Base-by-base conservation (phyloP, 345 rosid species). In the Gossypium herbaceum region DNA sequence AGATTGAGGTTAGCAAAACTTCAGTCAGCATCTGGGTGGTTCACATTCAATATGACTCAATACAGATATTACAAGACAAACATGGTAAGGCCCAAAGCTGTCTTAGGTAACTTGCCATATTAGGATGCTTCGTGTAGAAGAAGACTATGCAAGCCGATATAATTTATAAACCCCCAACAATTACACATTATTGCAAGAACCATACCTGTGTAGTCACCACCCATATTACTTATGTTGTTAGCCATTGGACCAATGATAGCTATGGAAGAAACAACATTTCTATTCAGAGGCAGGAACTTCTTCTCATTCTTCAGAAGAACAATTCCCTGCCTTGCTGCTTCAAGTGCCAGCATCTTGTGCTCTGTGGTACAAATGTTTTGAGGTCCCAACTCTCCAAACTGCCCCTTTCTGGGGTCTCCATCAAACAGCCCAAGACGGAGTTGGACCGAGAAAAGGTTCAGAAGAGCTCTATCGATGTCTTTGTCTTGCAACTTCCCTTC, bases 201-300 rank as follows among this genome's bases (percentile, higher is more conserved):
- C 62, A 44, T 80, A 92, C 97, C 98, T 80, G 97, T 77, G 63
- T 92, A 92, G 74, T 84, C 88, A 71, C 98, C 97, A 25, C 93
- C 92, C 81, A 94, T 81, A 69, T 77, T 84, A 83, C 81, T 87
- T 74, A 78, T 69, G 56, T 80, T 84, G 70, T 85, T 80, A 2
- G 89, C 98, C 83, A 89, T 73, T 17, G 98, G 98, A 68, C 99
- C 98, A 77, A 93, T 77, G 44, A 95, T 84, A 59, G 94, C 99
- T 65, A 95, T 80, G 20, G 97, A 91, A 43, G 78, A 79, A 69
- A 83, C 83, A 50, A 11, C 79, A 70, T 82, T 81, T 79, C 79
- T 82, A 5, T 81, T 75, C 68, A 93, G 81, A 50, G 98, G 99
- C 77, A 95, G 90, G 73, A 90, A 80, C 58, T 80, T 83, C 27